A percentile compares a stretch with the other conserved stretches of the same genome.
phyloP scores from a whole-genome alignment of 164 flowering plant species.

The Tetrastigma voinierianum region DNA sequence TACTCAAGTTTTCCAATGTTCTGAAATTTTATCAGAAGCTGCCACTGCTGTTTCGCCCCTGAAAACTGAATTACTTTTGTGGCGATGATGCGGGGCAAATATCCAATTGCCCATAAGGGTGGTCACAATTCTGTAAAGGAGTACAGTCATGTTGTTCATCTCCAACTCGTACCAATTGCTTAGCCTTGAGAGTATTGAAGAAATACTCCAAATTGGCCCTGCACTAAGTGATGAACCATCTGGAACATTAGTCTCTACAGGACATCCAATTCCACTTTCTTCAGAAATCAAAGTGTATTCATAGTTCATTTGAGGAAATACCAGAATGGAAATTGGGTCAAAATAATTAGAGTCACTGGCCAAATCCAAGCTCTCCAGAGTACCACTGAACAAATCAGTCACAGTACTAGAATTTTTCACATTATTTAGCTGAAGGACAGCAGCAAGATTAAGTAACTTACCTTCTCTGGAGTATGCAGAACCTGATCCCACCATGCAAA shows the following conservation, averaged over 20 bases:
- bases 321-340: constrained; percentile 38
- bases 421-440: constrained; percentile 47
- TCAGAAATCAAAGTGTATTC: constrained; percentile 25
- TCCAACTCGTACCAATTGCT: constrained; percentile 23
- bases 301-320: constrained; percentile 28
- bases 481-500: constrained; percentile 60
- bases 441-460: constrained; percentile 25
- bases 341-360: constrained; percentile 18
- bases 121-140: constrained; percentile 31
- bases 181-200: constrained; percentile 9
- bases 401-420: constrained; percentile 23
- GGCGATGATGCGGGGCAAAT: constrained; percentile 36
- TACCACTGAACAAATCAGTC: constrained; percentile 48
- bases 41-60: constrained; percentile 14
- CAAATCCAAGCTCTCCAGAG: constrained; percentile 35
- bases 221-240: constrained; percentile 15
- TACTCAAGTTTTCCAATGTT: constrained; percentile 16
- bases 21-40: constrained; percentile 27
- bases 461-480: constrained; percentile 21
- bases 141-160: constrained; percentile 26
- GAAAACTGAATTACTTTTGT: constrained; percentile 32
- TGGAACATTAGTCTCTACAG: constrained; percentile 4
- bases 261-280: constrained; percentile 13
- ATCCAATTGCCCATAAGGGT: constrained; percentile 25
- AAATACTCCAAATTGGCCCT: constrained; percentile 12